Base-by-base conservation (phyloP, 1,284 basidiomycete species). In the Ceratorhiza oryzae-sativae region DNA sequence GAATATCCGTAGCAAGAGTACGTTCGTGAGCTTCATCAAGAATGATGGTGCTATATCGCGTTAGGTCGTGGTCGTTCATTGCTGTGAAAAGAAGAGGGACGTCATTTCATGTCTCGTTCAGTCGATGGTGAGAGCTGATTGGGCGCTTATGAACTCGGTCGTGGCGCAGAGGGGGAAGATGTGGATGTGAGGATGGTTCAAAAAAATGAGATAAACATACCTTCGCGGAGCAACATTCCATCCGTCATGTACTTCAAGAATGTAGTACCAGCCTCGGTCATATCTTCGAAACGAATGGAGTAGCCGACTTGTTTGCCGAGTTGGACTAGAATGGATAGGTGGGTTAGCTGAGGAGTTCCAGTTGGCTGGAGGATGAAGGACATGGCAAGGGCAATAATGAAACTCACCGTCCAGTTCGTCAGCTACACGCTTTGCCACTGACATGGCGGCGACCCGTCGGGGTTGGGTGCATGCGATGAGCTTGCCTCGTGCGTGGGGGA, bases 231-330 rank as follows among this genome's bases (percentile, higher is more conserved):
- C 25, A 83, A 79, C 95, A 98, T 97, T 87, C 97, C 97, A 77
- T 99, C 97, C 12, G 97, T 99, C 96, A 99, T 98, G 83, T 99
- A 98, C 80, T 97, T 96, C 76, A 98, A 84, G 81, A 97, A 96
- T 0, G 95, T 98, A 8, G 89, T 93, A 0, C 92, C 93, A 0
- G 88, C 87, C 75, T 95, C 92, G 10, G 96, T 98, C 90, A 95
- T 94, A 79, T 99, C 97, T 81, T 99, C 97, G 82, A 99, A 99
- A 80, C 97, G 94, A 78, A 98, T 98, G 2, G 94, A 95, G 82
- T 99, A 99, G 75, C 97, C 97, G 75, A 99, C 97, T 77, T 98
- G 90, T 79, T 93, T 91, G 68, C 94, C 95, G 10, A 98, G 89
- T 81, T 90, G 86, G 13, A 98, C 94, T 94, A 75, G 1, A 58